Base-by-base conservation (phyloP, 305 asterid genomes). In the Plantago coronopus region DNA sequence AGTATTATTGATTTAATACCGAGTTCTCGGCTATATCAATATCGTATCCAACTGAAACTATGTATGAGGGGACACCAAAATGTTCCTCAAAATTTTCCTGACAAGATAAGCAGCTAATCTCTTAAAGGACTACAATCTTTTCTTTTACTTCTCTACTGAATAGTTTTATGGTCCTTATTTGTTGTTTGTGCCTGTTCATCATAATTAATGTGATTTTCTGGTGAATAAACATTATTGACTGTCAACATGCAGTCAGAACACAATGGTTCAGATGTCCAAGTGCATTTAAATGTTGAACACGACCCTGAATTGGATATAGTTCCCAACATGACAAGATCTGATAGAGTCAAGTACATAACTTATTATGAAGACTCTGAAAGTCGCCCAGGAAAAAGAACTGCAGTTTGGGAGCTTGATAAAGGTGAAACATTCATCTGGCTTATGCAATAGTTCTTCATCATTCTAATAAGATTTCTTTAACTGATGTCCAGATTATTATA, bases 321-420 rank as follows among this genome's bases (percentile, higher is more conserved):
- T 54, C 94, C 96, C 79, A 85, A 83, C 79, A 93, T 93, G 97
- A 89, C 97, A 69, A 81, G 85, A 81, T 83, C 88, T 58, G 77
- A 85, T 57, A 81, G 83, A 63, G 91, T 82, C 65, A 93, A 93
- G 80, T 93, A 93, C 81, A 93, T 93, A 65, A 93, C 99, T 62
- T 93, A 93, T 76, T 93, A 83, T 63, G 99, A 93, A 86, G 99
- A 93, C 74, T 82, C 97, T 73, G 95, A 87, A 78, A 89, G 94
- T 77, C 83, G 79, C 72, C 96, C 87, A 17, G 97, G 96, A 76
- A 82, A 78, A 79, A 83, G 97, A 76, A 93, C 99, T 59, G 95
- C 99, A 64, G 95, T 93, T 69, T 93, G 99, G 99, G 99, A 93
- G 79, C 82, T 93, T 76, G 99, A 93, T 78, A 89, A 93, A 82